Conservation (phyloP, 257 asterid genomes). For the Fraxinus pennsylvanica region DNA sequence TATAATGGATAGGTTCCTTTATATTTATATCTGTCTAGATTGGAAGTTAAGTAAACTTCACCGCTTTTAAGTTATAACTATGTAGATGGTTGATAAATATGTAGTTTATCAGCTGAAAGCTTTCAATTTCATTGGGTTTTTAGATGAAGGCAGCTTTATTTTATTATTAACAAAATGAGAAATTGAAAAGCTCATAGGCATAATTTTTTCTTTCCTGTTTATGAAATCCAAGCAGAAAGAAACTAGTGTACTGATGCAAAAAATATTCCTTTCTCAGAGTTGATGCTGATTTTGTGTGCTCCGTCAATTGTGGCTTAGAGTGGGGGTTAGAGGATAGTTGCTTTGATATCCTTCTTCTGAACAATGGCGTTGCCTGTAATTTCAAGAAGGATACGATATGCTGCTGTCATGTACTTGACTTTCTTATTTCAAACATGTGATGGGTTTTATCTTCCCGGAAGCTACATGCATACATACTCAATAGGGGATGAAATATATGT, state of each 20-base stretch:
- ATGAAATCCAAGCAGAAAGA: neutral
- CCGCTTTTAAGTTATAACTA: neutral
- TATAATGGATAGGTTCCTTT: neutral
- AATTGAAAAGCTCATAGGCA: neutral
- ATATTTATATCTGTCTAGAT: neutral
- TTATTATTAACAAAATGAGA: neutral
- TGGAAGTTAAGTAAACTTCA: neutral
- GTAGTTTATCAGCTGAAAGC: neutral
- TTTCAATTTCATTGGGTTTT: neutral
- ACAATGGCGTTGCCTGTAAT: slow-evolving; percentile 41
- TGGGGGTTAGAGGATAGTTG: slow-evolving; percentile 5
- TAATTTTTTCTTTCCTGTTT: neutral
- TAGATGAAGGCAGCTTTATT: neutral
- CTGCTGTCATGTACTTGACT: slow-evolving; percentile 33
- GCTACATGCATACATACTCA: slow-evolving; percentile 40
- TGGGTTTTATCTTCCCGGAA: slow-evolving; percentile 47
- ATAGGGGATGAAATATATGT: slow-evolving; percentile 23
- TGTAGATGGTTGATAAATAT: neutral
- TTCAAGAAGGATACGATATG: slow-evolving; percentile 32
- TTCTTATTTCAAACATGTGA: slow-evolving; percentile 30
- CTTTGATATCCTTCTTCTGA: slow-evolving; percentile 30
- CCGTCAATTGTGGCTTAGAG: slow-evolving; percentile 23
- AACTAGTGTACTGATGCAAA: neutral
- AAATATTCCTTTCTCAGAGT: neutral
- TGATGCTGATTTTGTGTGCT: slow-evolving; percentile 10